phyloP scores from a whole-genome alignment of 2,329 filamentous ascomycete species.

The Dissoconium aciculare region DNA sequence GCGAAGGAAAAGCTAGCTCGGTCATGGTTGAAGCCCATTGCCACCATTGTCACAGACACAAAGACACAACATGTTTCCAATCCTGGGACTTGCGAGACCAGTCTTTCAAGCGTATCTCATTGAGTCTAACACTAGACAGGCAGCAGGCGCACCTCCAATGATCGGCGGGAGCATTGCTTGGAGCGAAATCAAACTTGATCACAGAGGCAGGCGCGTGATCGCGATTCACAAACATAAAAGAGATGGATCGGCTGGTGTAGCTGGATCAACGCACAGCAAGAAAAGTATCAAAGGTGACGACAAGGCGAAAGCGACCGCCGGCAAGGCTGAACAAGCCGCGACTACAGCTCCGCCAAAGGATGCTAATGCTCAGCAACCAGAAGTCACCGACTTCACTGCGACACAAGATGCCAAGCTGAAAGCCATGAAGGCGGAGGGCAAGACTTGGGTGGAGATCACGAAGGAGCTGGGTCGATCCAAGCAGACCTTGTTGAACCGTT shows the following conservation, averaged over 20 bases:
- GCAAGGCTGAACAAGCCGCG: too few species aligned
- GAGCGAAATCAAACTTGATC: too few species aligned
- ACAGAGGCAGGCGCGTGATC: slow-evolving; percentile 8
- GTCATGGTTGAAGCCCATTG: neutral
- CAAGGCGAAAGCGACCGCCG: neutral
- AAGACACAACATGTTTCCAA: slow-evolving; percentile 5
- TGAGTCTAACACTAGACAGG: slow-evolving; percentile 20
- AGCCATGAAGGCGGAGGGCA: slow-evolving; percentile 21
- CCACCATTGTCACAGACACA: neutral
- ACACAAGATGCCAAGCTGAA: slow-evolving; percentile 30
- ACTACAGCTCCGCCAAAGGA: too few species aligned
- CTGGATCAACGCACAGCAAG: too few species aligned
- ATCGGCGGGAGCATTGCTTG: too few species aligned
- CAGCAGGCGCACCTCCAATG: too few species aligned
- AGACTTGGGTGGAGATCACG: slow-evolving; percentile 22
- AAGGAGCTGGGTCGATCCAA: slow-evolving; percentile 19
- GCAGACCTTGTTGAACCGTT: slow-evolving; percentile 16
- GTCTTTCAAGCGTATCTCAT: slow-evolving; percentile 11
- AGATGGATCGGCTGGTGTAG: too few species aligned
- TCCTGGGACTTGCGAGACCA: slow-evolving; percentile 7
- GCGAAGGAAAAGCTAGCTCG: slow-evolving; percentile 10
- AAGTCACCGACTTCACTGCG: slow-evolving; percentile 14
- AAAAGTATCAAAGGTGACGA: neutral
- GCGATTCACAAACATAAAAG: slow-evolving; percentile 6
- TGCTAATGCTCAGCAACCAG: slow-evolving; percentile 3